A percentile compares a stretch with the other conserved stretches of the same genome.
These are phyloP conservation scores for Diutina sp. DNA, from an alignment of 1,139 yeast genomes.

Conservation along the genomic window DNA sequence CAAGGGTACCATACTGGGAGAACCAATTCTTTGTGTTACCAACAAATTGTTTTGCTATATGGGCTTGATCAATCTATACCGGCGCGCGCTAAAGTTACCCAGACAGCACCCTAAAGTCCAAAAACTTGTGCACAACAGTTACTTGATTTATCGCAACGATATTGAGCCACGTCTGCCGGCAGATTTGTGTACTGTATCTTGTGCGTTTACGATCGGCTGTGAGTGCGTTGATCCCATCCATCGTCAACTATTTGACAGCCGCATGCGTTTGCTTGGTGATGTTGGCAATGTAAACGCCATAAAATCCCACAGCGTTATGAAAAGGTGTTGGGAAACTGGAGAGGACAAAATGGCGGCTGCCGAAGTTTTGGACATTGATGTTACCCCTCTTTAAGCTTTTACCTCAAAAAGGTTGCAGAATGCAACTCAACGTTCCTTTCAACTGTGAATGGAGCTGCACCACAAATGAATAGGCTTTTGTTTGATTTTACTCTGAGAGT, in stretches of 20 bases:
- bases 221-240: conserved; percentile 28
- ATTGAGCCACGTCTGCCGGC: conserved; percentile 38
- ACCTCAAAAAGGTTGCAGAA: not conserved
- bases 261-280: conserved; percentile 24
- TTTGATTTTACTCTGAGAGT: no score
- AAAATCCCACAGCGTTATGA: conserved; percentile 36
- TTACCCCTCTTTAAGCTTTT: conserved; percentile 25
- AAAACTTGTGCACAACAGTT: conserved; percentile 31
- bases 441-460: no score
- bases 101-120: conserved; percentile 32
- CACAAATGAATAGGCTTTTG: no score
- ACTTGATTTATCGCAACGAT: conserved; percentile 17
- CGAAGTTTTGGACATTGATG: conserved; percentile 27
- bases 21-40: conserved; percentile 12
- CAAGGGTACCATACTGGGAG: not conserved
- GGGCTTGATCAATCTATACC: conserved; percentile 43
- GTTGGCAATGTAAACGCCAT: conserved; percentile 39
- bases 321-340: conserved; percentile 43
- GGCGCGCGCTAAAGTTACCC: conserved; percentile 40
- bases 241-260: conserved; percentile 21
- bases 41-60: conserved; percentile 41
- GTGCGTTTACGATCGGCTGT: conserved; percentile 48
- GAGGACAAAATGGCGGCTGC: conserved; percentile 47
- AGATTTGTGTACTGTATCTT: conserved; percentile 41
- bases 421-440: no score